phyloP scores from a whole-genome alignment of 345 rosid genomes.

The Citrus trifoliata region DNA sequence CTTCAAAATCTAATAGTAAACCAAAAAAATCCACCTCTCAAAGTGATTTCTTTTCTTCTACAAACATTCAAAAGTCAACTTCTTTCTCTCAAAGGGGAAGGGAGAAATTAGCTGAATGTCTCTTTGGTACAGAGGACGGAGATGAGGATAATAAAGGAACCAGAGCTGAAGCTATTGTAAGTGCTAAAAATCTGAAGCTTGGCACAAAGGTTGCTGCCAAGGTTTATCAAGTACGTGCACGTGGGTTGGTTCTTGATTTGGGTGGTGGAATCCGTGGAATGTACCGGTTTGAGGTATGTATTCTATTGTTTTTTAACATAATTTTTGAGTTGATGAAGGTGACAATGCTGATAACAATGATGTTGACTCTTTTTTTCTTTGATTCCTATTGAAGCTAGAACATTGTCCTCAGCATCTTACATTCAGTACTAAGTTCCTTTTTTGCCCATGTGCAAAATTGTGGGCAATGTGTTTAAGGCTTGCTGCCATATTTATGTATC shows the following conservation, averaged over 20 bases:
- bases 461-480: background rate
- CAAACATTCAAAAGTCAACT: constrained; percentile 16
- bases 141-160: constrained; percentile 12
- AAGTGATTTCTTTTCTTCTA: constrained; percentile 15
- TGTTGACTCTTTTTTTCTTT: background rate
- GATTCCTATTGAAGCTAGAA: background rate
- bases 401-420: background rate
- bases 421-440: background rate
- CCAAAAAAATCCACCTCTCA: constrained; percentile 18
- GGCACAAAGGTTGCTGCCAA: constrained; percentile 64
- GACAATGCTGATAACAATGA: background rate
- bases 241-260: constrained; percentile 87
- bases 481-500: background rate
- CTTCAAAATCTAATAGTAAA: constrained; percentile 19
- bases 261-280: constrained; percentile 89
- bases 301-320: constrained; percentile 1
- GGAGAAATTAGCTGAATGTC: background rate
- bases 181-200: constrained; percentile 52
- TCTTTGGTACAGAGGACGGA: background rate
- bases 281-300: constrained; percentile 73
- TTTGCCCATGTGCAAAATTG: background rate
- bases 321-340: background rate
- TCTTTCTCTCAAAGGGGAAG: constrained; percentile 13
- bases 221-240: constrained; percentile 61
- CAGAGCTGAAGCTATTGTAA: constrained; percentile 23